Conservation (phyloP, 2,329 filamentous ascomycete species). For the Clonostachys rhizophaga region DNA sequence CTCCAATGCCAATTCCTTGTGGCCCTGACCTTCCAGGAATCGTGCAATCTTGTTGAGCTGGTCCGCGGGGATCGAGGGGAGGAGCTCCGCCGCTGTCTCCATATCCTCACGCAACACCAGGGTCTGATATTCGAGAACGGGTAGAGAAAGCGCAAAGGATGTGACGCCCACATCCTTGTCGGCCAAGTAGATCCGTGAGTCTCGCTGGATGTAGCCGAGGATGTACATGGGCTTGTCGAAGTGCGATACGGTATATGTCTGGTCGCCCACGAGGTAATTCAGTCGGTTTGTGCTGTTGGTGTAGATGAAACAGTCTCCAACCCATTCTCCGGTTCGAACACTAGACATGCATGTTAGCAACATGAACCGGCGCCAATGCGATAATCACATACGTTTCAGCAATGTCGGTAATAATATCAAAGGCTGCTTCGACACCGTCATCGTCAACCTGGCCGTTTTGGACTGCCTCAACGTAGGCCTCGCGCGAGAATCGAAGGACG, state of each 20-base stretch:
- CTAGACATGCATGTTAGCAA: conserved; percentile 28
- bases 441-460: conserved; percentile 79
- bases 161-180: conserved; percentile 94
- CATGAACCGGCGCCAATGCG: not conserved
- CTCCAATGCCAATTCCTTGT: conserved; percentile 92
- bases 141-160: conserved; percentile 85
- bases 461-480: conserved; percentile 79
- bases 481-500: conserved; percentile 84
- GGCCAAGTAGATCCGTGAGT: conserved; percentile 90
- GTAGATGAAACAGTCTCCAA: conserved; percentile 98
- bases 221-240: conserved; percentile 96
- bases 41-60: conserved; percentile 98
- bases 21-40: conserved; percentile 94
- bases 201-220: conserved; percentile 89
- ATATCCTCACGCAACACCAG: conserved; percentile 90
- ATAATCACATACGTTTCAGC: conserved; percentile 65
- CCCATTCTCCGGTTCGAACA: conserved; percentile 93
- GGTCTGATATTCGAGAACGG: conserved; percentile 95
- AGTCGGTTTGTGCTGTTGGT: conserved; percentile 94
- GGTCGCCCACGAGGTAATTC: conserved; percentile 96
- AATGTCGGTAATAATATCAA: conserved; percentile 94
- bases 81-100: conserved; percentile 82
- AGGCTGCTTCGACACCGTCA: conserved; percentile 91
- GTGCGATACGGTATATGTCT: conserved; percentile 95
- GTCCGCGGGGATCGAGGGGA: conserved; percentile 79